Evolutionary conservation across 805 yeast genomes (phyloP), one percentile per base, ranked within the genome.

Genomic region (Starmerella stellata): DNA sequence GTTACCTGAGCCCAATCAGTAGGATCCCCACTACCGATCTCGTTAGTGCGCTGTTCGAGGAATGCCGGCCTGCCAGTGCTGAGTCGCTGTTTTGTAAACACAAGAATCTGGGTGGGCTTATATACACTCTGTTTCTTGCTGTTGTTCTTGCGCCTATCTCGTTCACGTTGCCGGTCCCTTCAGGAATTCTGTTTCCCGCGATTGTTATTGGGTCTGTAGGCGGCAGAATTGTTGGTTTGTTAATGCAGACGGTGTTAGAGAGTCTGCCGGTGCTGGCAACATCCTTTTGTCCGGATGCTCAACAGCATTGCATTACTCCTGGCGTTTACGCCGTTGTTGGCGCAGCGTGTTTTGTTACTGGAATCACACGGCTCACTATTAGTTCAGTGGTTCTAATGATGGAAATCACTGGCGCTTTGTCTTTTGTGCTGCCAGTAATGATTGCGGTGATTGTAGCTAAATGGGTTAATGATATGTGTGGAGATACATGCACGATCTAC

Each of bases 141-240:
- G 65, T 74, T 37, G 39, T 74, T 0, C 59, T 78, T n/a, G 62
- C 81, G 0, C 66, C 80, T 0, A 74, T 75, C 47, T 64, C 87
- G 0, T 78, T 71, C 55, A 83, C 92, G 1, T 62, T 74, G 2
- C 62, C 67, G 21, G 61, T 82, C 13, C 98, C 98, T 0, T 93
- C 95, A n/a, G 98, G 98, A 14, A 81, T 87, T 4, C 78, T 90
- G 59, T 93, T 90, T 38, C 98, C 98, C 2, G 79, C 94, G 1
- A 81, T 90, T 93, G 85, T 94, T 0, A 78, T 83, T 1, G 98
- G 98, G 18, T 95, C 96, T 0, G 72, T 93, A 0, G 78, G 81
- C 57, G 98, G 98, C 5, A 66, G 95, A 38, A 77, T 85, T 0
- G 50, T 90, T 11, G 95, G 98, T 4, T 60, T 82, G 7, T 43